These are phyloP conservation scores for Pythium phragmitis DNA, from an alignment of 352 stramenopile genomes.

Conservation along the genomic window DNA sequence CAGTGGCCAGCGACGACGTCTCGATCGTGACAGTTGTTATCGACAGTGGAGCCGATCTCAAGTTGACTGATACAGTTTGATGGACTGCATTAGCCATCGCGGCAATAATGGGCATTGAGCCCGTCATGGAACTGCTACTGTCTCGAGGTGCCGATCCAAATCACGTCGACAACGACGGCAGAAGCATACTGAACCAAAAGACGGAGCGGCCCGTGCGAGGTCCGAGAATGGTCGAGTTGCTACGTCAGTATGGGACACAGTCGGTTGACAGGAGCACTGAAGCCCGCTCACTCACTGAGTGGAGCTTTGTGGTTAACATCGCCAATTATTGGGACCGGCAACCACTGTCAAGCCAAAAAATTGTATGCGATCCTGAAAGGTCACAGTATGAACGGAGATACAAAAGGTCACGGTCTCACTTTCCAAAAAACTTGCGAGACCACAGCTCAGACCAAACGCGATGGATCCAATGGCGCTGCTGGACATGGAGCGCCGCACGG, in stretches of 20 bases:
- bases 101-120: background rate
- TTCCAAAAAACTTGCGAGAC: background rate
- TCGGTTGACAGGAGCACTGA: no score
- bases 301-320: background rate
- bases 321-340: background rate
- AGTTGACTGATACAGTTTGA: background rate
- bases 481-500: constrained; percentile 70
- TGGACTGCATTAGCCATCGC: background rate
- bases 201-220: background rate
- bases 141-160: background rate
- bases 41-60: background rate
- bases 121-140: background rate
- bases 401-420: background rate
- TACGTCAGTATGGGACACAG: background rate
- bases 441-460: background rate
- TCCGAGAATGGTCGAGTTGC: background rate
- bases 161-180: background rate
- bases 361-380: background rate
- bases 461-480: constrained; percentile 65
- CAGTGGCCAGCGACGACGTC: background rate
- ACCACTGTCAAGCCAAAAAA: background rate
- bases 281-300: background rate
- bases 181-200: background rate
- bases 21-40: background rate
- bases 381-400: background rate